Conservation (phyloP, 139 green algal species). For the Closterium sp. region DNA sequence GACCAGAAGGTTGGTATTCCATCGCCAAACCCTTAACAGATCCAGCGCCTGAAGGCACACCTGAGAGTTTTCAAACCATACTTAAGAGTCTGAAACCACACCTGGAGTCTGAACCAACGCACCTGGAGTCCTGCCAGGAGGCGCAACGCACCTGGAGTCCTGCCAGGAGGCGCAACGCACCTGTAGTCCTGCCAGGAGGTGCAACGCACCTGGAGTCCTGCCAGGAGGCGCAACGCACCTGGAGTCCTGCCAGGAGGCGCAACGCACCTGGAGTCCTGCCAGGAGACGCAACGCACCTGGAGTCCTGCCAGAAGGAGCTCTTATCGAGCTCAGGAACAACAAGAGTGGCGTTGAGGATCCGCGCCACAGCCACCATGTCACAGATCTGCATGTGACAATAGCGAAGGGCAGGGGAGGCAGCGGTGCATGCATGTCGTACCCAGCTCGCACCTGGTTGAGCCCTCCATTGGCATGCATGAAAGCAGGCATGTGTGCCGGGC, state of each 20-base stretch:
- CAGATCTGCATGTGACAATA: constrained; percentile 25
- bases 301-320: constrained; percentile 40
- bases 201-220: no score
- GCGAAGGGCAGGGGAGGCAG: no score
- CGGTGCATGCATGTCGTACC: background rate
- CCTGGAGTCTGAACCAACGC: no score
- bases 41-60: background rate
- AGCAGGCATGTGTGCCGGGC: no score
- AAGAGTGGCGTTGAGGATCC: constrained; percentile 42
- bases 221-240: no score
- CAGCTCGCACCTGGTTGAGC: constrained; percentile 45
- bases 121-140: background rate
- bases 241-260: background rate
- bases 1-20: no score
- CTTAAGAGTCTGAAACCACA: no score
- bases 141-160: background rate
- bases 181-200: no score
- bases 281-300: constrained; percentile 20
- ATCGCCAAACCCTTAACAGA: no score
- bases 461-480: constrained; percentile 41
- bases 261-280: background rate
- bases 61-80: no score
- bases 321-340: constrained; percentile 47
- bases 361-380: constrained; percentile 48
- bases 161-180: no score